A percentile compares a stretch with the other conserved stretches of the same genome.
phyloP scores from a whole-genome alignment of 805 yeast genomes.

The Candida xyloterini region DNA sequence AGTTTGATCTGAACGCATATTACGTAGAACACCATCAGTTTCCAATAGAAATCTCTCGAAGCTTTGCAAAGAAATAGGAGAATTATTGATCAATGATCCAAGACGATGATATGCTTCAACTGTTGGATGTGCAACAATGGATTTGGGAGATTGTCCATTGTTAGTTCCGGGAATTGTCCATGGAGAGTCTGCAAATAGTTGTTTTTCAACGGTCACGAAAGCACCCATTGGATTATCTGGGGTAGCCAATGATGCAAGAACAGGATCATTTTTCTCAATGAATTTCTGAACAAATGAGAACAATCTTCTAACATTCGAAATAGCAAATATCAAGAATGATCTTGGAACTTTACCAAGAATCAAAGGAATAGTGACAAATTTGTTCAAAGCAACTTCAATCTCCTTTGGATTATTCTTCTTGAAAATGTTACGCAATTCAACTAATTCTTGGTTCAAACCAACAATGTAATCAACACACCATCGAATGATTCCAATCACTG shows the following conservation, averaged over 20 bases:
- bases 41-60: slow-evolving; percentile 64
- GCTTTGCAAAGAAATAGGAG: slow-evolving; percentile 53
- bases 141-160: slow-evolving; percentile 10
- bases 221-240: slow-evolving; percentile 34
- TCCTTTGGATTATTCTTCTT: slow-evolving; percentile 23
- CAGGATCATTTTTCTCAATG: slow-evolving; percentile 48
- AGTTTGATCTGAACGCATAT: slow-evolving; percentile 37
- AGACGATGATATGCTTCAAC: slow-evolving; percentile 50
- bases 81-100: slow-evolving; percentile 44
- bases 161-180: slow-evolving; percentile 27
- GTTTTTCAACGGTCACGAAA: slow-evolving; percentile 28
- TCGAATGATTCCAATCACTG: slow-evolving; percentile 71
- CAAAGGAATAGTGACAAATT: slow-evolving; percentile 50
- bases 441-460: slow-evolving; percentile 67
- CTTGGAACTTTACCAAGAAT: slow-evolving; percentile 69
- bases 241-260: slow-evolving; percentile 23
- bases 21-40: slow-evolving; percentile 42
- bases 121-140: slow-evolving; percentile 40
- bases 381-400: slow-evolving; percentile 22
- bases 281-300: slow-evolving; percentile 54
- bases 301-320: slow-evolving; percentile 63
- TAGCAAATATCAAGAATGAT: slow-evolving; percentile 60
- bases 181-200: slow-evolving; percentile 30
- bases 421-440: slow-evolving; percentile 40
- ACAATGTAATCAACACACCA: slow-evolving; percentile 84